phyloP scores from a whole-genome alignment of 2,329 filamentous ascomycete species.

The Ophiostoma himal-ulmi region DNA sequence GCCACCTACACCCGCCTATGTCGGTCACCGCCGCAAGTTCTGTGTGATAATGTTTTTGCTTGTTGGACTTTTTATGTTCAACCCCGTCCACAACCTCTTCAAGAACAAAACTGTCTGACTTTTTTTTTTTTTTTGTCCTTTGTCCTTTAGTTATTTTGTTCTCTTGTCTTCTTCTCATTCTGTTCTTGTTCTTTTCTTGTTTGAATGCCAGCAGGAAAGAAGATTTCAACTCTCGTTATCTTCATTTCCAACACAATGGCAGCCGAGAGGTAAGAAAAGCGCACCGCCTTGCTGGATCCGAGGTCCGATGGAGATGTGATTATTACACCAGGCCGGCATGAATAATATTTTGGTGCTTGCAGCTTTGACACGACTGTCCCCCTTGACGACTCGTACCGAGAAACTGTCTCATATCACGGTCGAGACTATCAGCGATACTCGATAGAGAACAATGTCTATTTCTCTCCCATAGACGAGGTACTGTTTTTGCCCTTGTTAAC shows the following conservation, averaged over 20 bases:
- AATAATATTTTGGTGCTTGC: slow-evolving; percentile 18
- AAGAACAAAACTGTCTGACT: neutral
- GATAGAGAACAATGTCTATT: slow-evolving; percentile 58
- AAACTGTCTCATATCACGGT: slow-evolving; percentile 55
- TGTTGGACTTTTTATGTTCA: neutral
- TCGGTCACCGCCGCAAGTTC: slow-evolving; percentile 19
- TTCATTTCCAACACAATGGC: neutral
- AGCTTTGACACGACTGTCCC: slow-evolving; percentile 46
- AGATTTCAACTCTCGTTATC: neutral
- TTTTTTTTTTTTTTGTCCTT: neutral
- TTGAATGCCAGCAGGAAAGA: neutral
- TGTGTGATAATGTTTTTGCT: slow-evolving; percentile 2
- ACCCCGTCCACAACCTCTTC: neutral
- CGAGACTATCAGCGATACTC: slow-evolving; percentile 63
- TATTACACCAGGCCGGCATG: neutral
- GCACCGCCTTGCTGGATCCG: neutral
- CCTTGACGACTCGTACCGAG: slow-evolving; percentile 53
- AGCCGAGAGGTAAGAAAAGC: neutral
- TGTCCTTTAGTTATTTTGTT: neutral
- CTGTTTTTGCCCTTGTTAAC: neutral
- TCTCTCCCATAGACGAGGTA: slow-evolving; percentile 67
- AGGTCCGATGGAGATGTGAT: neutral
- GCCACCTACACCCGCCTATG: slow-evolving; percentile 21
- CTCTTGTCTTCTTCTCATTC: neutral
- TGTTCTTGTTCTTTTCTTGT: neutral